phyloP scores from a whole-genome alignment of 2,329 filamentous ascomycete genomes.

The Cordyceps cateniannulata region DNA sequence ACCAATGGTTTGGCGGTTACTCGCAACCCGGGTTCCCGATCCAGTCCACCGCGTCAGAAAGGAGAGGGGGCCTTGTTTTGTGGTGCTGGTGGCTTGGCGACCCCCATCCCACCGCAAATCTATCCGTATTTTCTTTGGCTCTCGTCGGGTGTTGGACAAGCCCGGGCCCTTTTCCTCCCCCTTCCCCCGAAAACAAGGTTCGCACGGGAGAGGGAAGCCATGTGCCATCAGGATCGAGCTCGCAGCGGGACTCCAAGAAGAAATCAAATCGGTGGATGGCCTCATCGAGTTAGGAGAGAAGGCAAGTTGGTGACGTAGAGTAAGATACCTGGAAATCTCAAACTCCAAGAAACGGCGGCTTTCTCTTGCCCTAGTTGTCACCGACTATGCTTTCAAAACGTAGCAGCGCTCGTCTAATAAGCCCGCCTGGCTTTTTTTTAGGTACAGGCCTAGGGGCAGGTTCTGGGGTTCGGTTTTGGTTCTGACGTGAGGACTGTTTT shows the following conservation, averaged over 20 bases:
- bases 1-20: constrained; percentile 9
- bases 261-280: no score
- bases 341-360: background rate
- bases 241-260: no score
- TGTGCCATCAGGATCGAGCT: background rate
- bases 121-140: constrained; percentile 4
- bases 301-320: no score
- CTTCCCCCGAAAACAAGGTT: background rate
- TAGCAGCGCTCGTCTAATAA: background rate
- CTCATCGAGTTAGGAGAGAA: no score
- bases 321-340: no score
- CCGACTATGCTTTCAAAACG: background rate
- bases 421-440: background rate
- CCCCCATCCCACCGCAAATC: constrained; percentile 8
- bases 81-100: constrained; percentile 3
- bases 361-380: background rate
- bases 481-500: constrained; percentile 9
- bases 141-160: background rate
- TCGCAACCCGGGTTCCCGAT: constrained; percentile 6
- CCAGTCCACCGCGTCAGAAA: background rate
- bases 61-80: background rate
- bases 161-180: no score
- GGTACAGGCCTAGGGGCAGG: background rate
- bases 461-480: background rate
- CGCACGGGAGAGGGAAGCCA: background rate